These are phyloP conservation scores for Mucor piriformis DNA, from an alignment of 371 early-diverging fungal species.

Conservation along the genomic window DNA sequence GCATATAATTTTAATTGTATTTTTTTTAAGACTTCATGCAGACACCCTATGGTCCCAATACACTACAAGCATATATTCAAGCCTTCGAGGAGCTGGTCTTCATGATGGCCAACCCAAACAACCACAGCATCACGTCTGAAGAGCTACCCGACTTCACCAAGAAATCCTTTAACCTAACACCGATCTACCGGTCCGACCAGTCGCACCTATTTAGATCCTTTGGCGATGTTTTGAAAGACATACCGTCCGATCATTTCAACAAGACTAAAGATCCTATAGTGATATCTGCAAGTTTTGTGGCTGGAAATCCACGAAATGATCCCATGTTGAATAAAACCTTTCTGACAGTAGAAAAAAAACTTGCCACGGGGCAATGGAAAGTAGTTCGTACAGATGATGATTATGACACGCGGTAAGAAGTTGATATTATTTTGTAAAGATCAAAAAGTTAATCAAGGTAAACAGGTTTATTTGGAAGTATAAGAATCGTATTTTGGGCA, in stretches of 20 bases:
- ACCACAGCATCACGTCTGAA: conserved; percentile 20
- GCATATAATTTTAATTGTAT: no score
- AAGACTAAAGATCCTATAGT: neutral
- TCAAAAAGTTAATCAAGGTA: neutral
- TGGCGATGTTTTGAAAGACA: conserved; percentile 52
- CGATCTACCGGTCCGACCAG: conserved; percentile 52
- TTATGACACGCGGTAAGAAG: conserved; percentile 43
- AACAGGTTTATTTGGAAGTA: conserved; percentile 41
- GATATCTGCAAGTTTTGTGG: conserved; percentile 49
- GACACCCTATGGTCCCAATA: conserved; percentile 69
- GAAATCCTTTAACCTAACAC: conserved; percentile 44
- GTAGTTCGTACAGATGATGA: conserved; percentile 46
- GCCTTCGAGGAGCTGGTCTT: conserved; percentile 51
- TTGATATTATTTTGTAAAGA: neutral
- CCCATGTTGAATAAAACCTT: conserved; percentile 44
- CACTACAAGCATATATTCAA: conserved; percentile 59
- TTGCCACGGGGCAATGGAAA: conserved; percentile 35
- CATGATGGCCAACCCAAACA: conserved; percentile 42
- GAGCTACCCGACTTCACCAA: conserved; percentile 34
- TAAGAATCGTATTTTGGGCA: conserved; percentile 31
- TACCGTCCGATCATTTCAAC: conserved; percentile 19
- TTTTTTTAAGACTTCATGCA: conserved; percentile 3
- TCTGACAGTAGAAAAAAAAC: conserved; percentile 56
- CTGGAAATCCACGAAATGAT: conserved; percentile 68
- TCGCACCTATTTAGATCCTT: conserved; percentile 46